These are phyloP conservation scores for Vigna angularis DNA, from an alignment of 306 rosid species.

Conservation along the genomic window DNA sequence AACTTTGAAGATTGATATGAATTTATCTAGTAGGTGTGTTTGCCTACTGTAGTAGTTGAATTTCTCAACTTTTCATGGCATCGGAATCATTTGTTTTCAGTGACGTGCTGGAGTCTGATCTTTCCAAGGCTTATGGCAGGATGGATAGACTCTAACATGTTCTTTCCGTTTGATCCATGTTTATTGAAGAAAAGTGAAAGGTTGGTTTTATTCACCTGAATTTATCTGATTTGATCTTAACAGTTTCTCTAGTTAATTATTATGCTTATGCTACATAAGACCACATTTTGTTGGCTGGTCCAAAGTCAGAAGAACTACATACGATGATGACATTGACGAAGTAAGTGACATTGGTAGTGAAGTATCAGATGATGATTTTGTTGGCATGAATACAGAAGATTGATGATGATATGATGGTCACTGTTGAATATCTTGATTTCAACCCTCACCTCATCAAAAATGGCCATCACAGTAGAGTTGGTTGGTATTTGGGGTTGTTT, in stretches of 20 bases:
- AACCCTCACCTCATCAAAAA: conserved; percentile 46
- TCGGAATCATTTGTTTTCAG: conserved; percentile 60
- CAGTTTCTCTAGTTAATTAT: neutral
- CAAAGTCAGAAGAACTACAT: conserved; percentile 65
- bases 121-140: conserved; percentile 83
- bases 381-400: conserved; percentile 36
- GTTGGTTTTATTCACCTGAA: conserved; percentile 38
- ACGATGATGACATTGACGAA: conserved; percentile 53
- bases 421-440: conserved; percentile 44
- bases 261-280: conserved; percentile 53
- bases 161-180: conserved; percentile 93
- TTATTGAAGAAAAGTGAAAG: conserved; percentile 76
- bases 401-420: conserved; percentile 51
- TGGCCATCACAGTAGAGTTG: conserved; percentile 53
- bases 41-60: conserved; percentile 76
- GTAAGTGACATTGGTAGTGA: conserved; percentile 62
- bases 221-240: neutral
- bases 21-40: conserved; percentile 68
- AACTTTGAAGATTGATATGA: conserved; percentile 18
- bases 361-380: conserved; percentile 43
- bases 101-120: conserved; percentile 74
- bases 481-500: too few relatives aligned
- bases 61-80: conserved; percentile 61
- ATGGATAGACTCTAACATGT: conserved; percentile 80
- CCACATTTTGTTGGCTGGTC: conserved; percentile 83